Base-by-base conservation (phyloP, 208 protist genomes). In the Herpetomonas tarakana region DNA sequence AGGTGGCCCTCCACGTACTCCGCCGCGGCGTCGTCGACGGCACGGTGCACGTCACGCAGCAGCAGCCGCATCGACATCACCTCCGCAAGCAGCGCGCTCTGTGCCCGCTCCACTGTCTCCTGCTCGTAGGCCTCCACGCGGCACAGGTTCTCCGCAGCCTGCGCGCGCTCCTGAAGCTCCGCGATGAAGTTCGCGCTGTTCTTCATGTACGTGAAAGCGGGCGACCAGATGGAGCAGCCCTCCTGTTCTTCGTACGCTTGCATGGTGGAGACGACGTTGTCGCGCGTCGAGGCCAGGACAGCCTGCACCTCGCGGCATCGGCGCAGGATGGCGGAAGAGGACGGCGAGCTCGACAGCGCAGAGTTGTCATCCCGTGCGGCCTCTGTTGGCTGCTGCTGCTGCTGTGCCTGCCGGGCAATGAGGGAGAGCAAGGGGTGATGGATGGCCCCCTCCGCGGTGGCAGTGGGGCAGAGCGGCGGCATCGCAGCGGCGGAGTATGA, bases 81-180 rank as follows among this genome's bases (percentile, higher is more conserved):
- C 63, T 94, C 85, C 58, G 82, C 57, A 27, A 65, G 63, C 3
- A 94, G 39, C 3, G 70, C 71, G 11, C 64, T 30, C 18, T 90
- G 70, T 16, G 84, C 75, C 11, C 68, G 68, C 60, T 83, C 74
- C n/a, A 92, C 65, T 6, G 88, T 91, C 49, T 79, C 74, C 39
- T 87, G 68, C 56, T 94, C 88, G 52, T 78, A 71, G 2, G 62
- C 70, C 68, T 85, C 64, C 41, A 86, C 74, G n/a, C 67, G 22
- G 53, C 78, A 82, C 12, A 92, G 77, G 14, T 64, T 74, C 31
- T 72, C 39, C n/a, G 84, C 84, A 2, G 61, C 68, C 18, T 47
- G 51, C 11, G 83, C 46, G 3, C 84, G 76, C 24, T 62, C 45
- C 60, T 75, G 56, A 50, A 93, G 58, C 16, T 76, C 54, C 19